phyloP scores from a whole-genome alignment of 73 alveolate genomes.

The Paramecium biaurelia region DNA sequence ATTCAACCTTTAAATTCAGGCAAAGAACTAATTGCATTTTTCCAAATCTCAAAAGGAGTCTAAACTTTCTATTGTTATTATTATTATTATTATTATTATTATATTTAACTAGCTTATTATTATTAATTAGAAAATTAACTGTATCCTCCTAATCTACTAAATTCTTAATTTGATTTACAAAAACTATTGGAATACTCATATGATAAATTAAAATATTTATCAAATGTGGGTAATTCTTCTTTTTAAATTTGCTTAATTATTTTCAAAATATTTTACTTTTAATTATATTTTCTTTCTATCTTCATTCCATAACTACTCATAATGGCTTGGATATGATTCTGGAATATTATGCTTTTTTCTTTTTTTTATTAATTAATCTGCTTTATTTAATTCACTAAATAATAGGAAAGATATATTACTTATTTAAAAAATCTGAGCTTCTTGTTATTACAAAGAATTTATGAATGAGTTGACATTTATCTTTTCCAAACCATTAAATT shows the following conservation, averaged over 20 bases:
- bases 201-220: background rate
- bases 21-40: background rate
- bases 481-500: constrained; percentile 27
- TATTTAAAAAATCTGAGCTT: background rate
- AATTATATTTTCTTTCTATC: constrained; percentile 34
- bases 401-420: background rate
- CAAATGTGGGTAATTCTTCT: background rate
- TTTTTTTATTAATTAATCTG: background rate
- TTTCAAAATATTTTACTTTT: background rate
- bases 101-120: background rate
- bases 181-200: background rate
- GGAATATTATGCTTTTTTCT: background rate
- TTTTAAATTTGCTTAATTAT: background rate
- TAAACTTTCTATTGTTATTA: background rate
- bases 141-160: background rate
- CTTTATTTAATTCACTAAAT: background rate
- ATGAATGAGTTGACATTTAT: background rate
- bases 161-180: background rate
- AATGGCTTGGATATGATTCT: constrained; percentile 3
- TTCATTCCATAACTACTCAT: background rate
- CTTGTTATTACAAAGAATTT: constrained; percentile 1
- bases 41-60: background rate
- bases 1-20: background rate
- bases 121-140: background rate
- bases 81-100: background rate